Evolutionary conservation across 2,329 filamentous ascomycete species (phyloP).

Genomic region (Chlorencoelia australis): DNA sequence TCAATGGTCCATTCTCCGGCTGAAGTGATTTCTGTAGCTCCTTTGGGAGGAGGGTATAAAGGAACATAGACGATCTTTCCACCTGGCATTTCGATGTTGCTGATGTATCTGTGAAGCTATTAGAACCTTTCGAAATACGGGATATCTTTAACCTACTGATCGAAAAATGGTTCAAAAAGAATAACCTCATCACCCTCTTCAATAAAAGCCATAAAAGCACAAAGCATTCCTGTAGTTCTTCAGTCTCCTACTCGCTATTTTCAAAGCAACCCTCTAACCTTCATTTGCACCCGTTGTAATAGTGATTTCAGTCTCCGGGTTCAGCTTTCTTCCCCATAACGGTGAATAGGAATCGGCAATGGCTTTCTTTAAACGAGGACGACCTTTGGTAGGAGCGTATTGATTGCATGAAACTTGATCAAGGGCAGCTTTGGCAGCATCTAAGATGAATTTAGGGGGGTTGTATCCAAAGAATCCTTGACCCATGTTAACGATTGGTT

Average conservation of each 20-base stretch:
- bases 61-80: slow-evolving; percentile 93
- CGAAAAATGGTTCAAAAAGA: slow-evolving; percentile 96
- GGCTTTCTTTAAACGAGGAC: slow-evolving; percentile 84
- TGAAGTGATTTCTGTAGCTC: slow-evolving; percentile 68
- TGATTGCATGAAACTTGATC: slow-evolving; percentile 95
- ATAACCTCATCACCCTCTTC: slow-evolving; percentile 95
- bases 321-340: slow-evolving; percentile 68
- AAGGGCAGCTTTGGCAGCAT: slow-evolving; percentile 83
- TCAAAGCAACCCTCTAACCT: slow-evolving; percentile 37
- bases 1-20: slow-evolving; percentile 84
- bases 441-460: slow-evolving; percentile 78
- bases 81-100: slow-evolving; percentile 97
- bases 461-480: slow-evolving; percentile 86
- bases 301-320: slow-evolving; percentile 87
- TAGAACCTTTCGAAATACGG: slow-evolving; percentile 2
- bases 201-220: slow-evolving; percentile 95
- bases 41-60: slow-evolving; percentile 78
- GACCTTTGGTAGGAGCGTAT: slow-evolving; percentile 91
- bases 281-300: slow-evolving; percentile 91
- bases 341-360: slow-evolving; percentile 88
- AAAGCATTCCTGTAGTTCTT: slow-evolving; percentile 61
- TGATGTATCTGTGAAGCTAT: slow-evolving; percentile 57
- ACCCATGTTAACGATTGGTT: slow-evolving; percentile 56
- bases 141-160: slow-evolving; percentile 53
- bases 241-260: slow-evolving; percentile 3